Conservation (phyloP, 305 asterid genomes). For the Coffea humblotiana region DNA sequence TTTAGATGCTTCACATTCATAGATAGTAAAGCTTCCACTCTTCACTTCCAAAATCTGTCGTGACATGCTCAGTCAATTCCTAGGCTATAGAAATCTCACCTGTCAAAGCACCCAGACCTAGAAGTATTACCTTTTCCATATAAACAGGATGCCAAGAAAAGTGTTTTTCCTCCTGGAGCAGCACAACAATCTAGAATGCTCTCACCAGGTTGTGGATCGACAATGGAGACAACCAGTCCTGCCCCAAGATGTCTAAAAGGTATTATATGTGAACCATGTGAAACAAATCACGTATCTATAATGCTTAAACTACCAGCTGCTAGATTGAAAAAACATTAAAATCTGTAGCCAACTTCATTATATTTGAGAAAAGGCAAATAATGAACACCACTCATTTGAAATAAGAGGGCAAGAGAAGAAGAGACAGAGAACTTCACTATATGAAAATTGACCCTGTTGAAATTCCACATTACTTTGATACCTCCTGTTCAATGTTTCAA, state of each 20-base stretch:
- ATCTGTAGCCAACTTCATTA: slow-evolving; percentile 6
- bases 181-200: slow-evolving; percentile 92
- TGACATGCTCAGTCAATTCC: too few species aligned
- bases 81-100: background rate
- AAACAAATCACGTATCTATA: background rate
- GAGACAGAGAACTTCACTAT: background rate
- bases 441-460: background rate
- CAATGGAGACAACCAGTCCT: slow-evolving; percentile 78
- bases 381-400: background rate
- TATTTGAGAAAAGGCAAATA: background rate
- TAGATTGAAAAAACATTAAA: background rate
- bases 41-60: background rate
- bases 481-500: background rate
- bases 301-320: background rate
- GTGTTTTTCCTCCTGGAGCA: slow-evolving; percentile 98
- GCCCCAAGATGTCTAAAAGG: slow-evolving; percentile 31
- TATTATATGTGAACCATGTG: slow-evolving; percentile 14
- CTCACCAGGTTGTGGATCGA: slow-evolving; percentile 90
- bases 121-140: slow-evolving; percentile 62
- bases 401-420: background rate
- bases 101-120: slow-evolving; percentile 4
- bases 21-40: background rate
- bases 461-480: too few species aligned
- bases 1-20: background rate
- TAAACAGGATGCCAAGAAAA: slow-evolving; percentile 82